Evolutionary conservation across 1,139 yeast species (phyloP), one percentile per base, ranked within the genome.

Genomic region (Hansenula anomala): DNA sequence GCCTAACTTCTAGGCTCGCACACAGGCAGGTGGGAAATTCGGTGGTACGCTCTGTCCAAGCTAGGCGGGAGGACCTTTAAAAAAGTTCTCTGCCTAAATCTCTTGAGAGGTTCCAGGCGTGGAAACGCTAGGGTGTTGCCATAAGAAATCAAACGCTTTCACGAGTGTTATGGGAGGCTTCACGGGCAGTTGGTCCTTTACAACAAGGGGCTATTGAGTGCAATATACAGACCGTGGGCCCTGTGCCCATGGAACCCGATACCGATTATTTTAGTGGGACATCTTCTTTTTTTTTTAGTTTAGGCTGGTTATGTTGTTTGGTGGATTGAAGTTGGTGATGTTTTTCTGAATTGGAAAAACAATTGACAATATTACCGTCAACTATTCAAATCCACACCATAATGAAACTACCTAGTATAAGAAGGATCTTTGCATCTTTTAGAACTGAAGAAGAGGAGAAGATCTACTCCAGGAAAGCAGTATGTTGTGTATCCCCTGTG

Each of bases 361-460:
- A n/a, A n/a, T n/a, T n/a, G n/a, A n/a, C n/a, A n/a, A n/a, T n/a
- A n/a, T n/a, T n/a, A n/a, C n/a, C n/a, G n/a, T n/a, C n/a, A n/a
- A n/a, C n/a, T n/a, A n/a, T n/a, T n/a, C n/a, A n/a, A n/a, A n/a
- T n/a, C n/a, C n/a, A n/a, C n/a, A n/a, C 25, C 24, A 16, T 36
- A 4, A 74, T 74, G 80, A 73, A 73, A 40, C 55, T 83, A 34
- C 85, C 83, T 34, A 83, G 86, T 54, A 73, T 84, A 36, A 65
- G 96, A 39, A 67, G 87, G 41, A 81, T 87, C 36, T 87, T 87
- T 58, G 82, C 90, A 31, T 82, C 94, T 5, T 86, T 86, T 53
- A 64, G 96, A 22, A 79, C 94, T 3, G 95, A 85, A 49, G 95
- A 87, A 49, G 95, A 87, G 53, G 96, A 87, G 57, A 64, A 92